These are phyloP conservation scores for Lichtheimia corymbifera DNA, from an alignment of 371 early-diverging fungal species.

Conservation along the genomic window DNA sequence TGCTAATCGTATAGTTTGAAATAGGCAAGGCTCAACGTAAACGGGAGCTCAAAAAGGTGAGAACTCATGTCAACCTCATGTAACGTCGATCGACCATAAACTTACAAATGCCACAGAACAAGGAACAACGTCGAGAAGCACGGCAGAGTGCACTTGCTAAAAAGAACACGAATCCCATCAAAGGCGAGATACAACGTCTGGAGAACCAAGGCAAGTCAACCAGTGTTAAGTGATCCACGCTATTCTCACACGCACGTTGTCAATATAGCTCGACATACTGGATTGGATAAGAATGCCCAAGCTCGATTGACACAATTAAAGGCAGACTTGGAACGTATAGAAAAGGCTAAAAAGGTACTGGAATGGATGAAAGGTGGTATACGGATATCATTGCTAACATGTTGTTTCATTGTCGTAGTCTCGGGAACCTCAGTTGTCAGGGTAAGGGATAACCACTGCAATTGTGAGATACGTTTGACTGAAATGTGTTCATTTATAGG, in stretches of 20 bases:
- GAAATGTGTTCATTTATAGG: slow-evolving; percentile 6
- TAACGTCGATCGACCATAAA: not conserved
- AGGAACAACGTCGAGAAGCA: slow-evolving; percentile 58
- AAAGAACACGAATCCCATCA: slow-evolving; percentile 49
- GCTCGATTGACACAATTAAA: slow-evolving; percentile 45
- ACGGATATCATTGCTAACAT: not conserved
- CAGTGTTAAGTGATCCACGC: no score
- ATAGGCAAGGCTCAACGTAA: slow-evolving; percentile 66
- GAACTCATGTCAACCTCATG: not conserved
- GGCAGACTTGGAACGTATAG: slow-evolving; percentile 46
- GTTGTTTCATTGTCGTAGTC: not conserved
- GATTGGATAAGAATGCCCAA: slow-evolving; percentile 52
- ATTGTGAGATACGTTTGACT: no score
- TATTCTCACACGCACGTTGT: not conserved
- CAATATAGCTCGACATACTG: slow-evolving; percentile 28
- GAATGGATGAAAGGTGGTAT: not conserved
- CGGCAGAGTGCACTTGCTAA: slow-evolving; percentile 54
- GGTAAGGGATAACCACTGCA: not conserved
- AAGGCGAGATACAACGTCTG: slow-evolving; percentile 44
- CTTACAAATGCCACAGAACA: slow-evolving; percentile 44
- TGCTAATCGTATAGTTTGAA: not conserved
- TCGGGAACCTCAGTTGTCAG: not conserved
- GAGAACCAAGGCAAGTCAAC: slow-evolving; percentile 47
- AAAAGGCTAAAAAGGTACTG: slow-evolving; percentile 43
- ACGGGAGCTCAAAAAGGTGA: slow-evolving; percentile 66